phyloP scores from a whole-genome alignment of 192 early-diverging fungal species.

The Coemansia pectinata region DNA sequence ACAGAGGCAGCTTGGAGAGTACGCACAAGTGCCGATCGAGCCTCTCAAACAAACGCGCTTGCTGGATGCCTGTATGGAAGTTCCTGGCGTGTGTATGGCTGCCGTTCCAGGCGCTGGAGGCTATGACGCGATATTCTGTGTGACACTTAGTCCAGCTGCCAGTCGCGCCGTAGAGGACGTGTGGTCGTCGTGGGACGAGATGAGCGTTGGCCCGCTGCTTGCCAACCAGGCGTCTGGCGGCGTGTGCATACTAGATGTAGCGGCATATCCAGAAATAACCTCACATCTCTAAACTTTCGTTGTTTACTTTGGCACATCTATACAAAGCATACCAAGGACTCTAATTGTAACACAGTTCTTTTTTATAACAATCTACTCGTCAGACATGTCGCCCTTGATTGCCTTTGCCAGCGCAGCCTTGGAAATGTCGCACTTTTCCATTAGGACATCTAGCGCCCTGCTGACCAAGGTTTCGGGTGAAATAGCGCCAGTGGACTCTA shows the following conservation, averaged over 20 bases:
- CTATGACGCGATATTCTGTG: constrained; percentile 95
- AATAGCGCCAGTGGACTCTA: constrained; percentile 86
- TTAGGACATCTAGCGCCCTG: constrained; percentile 76
- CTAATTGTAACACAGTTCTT: background rate
- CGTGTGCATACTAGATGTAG: constrained; percentile 36
- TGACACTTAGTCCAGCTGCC: constrained; percentile 62
- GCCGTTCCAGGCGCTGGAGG: constrained; percentile 98
- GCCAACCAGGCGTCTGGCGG: constrained; percentile 65
- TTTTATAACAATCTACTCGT: constrained; percentile 12
- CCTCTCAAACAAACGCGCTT: constrained; percentile 84
- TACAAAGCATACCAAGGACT: background rate
- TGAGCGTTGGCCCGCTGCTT: constrained; percentile 81
- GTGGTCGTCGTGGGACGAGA: constrained; percentile 72
- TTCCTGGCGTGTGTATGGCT: constrained; percentile 86
- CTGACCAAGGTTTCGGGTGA: constrained; percentile 74
- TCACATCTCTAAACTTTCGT: background rate
- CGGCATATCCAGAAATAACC: constrained; percentile 16
- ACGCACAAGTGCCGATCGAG: constrained; percentile 85
- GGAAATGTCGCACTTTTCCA: constrained; percentile 75
- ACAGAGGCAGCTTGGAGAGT: constrained; percentile 71
- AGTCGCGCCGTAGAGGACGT: constrained; percentile 57
- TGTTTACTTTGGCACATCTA: background rate
- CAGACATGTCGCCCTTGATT: constrained; percentile 16
- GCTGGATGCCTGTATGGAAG: constrained; percentile 75
- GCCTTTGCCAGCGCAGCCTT: constrained; percentile 60